Percentiles rank a stretch among this genome's conserved stretches.
phyloP scores from a whole-genome alignment of 495 filamentous ascomycete species.

The Parathielavia hyrcaniae region DNA sequence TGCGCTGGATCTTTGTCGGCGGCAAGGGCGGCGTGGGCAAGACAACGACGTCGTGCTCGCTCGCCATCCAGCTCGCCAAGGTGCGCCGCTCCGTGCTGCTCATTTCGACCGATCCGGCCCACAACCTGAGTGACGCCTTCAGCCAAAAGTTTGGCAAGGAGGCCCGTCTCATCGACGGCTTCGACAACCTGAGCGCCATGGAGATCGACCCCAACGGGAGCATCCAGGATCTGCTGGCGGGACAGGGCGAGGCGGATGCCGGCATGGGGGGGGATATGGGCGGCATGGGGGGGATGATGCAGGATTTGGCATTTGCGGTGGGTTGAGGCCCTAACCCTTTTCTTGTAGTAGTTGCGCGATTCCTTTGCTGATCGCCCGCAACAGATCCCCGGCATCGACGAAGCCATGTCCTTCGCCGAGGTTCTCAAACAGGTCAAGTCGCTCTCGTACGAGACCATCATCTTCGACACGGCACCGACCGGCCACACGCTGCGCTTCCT shows the following conservation, averaged over 20 bases:
- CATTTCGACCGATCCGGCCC: constrained; percentile 96
- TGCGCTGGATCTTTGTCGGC: constrained; percentile 99
- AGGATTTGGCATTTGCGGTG: constrained; percentile 59
- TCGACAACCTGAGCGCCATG: constrained; percentile 93
- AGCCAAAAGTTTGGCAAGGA: constrained; percentile 99
- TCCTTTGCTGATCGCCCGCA: constrained; percentile 12
- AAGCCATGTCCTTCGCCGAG: constrained; percentile 99
- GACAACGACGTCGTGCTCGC: constrained; percentile 95
- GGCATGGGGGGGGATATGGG: constrained; percentile 59
- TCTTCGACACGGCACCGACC: constrained; percentile 99
- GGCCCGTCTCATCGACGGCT: constrained; percentile 84
- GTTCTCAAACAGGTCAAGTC: constrained; percentile 99
- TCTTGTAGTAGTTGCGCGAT: not conserved
- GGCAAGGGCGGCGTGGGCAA: constrained; percentile 99
- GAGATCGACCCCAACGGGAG: constrained; percentile 98
- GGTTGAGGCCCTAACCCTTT: constrained; percentile 16
- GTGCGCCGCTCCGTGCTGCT: constrained; percentile 91
- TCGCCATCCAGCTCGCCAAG: constrained; percentile 96
- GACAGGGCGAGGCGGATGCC: constrained; percentile 59
- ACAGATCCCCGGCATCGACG: constrained; percentile 96
- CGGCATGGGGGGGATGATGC: constrained; percentile 57
- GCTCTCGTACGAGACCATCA: constrained; percentile 96
- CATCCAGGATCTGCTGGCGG: constrained; percentile 87
- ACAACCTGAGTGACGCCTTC: constrained; percentile 98
- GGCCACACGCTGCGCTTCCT: constrained; percentile 98